These are phyloP conservation scores for Dryas alaskensis DNA, from an alignment of 306 rosid genomes.

Conservation along the genomic window DNA sequence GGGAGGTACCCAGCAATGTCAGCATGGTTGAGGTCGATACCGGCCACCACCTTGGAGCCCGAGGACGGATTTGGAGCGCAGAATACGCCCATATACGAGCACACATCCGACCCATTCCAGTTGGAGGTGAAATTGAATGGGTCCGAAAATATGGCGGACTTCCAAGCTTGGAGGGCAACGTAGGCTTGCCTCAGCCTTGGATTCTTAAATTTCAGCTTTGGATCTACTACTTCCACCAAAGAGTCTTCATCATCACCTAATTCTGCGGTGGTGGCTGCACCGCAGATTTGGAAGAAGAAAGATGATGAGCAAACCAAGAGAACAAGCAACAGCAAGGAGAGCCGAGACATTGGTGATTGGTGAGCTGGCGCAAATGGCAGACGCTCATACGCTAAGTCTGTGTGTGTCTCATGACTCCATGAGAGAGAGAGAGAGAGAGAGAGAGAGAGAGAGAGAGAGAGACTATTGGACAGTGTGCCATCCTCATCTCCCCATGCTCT, in stretches of 20 bases:
- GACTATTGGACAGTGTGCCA: constrained; percentile 14
- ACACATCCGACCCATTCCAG: constrained; percentile 30
- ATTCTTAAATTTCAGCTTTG: constrained; percentile 21
- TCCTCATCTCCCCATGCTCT: constrained; percentile 16
- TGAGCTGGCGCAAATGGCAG: neutral
- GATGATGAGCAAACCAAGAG: neutral
- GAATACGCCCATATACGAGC: constrained; percentile 31
- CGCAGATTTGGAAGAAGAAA: constrained; percentile 4
- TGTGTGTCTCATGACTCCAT: neutral
- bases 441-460: neutral
- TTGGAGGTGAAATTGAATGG: constrained; percentile 30
- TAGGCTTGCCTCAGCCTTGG: constrained; percentile 23
- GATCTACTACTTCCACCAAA: constrained; percentile 13
- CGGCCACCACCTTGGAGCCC: constrained; percentile 18
- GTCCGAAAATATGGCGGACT: constrained; percentile 30
- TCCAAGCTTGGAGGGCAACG: constrained; percentile 34
- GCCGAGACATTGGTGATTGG: constrained; percentile 19
- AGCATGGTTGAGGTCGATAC: constrained; percentile 32
- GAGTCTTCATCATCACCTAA: neutral
- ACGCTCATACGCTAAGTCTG: neutral
- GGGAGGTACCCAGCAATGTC: constrained; percentile 34
- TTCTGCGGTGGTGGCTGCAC: neutral
- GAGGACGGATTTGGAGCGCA: constrained; percentile 9
- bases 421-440: neutral
- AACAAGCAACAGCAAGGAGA: neutral